These are phyloP conservation scores for Microcyclospora tardicrescens DNA, from an alignment of 2,329 filamentous ascomycete species.

Conservation along the genomic window DNA sequence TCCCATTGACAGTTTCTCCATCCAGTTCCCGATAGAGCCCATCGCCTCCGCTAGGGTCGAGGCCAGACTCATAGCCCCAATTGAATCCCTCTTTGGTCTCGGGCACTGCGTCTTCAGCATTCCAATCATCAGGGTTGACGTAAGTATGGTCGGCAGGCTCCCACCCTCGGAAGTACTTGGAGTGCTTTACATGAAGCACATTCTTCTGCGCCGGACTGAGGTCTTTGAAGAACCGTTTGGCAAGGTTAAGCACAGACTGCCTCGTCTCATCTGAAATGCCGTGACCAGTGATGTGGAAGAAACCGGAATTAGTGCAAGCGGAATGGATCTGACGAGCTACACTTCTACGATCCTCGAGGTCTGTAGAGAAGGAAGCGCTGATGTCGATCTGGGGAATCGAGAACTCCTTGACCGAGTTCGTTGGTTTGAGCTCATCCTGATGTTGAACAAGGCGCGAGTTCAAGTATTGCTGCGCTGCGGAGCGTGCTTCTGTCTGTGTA, in stretches of 20 bases:
- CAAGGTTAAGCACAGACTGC: constrained; percentile 23
- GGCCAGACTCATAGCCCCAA: constrained; percentile 28
- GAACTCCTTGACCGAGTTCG: constrained; percentile 15
- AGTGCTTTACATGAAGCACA: constrained; percentile 27
- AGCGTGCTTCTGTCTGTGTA: constrained; percentile 22
- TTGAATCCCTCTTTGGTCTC: constrained; percentile 33
- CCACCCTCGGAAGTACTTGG: constrained; percentile 28
- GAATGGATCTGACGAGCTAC: constrained; percentile 27
- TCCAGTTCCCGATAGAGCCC: constrained; percentile 30
- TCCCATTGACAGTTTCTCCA: constrained; percentile 23
- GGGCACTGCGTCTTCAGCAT: constrained; percentile 10
- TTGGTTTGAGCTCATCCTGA: no score
- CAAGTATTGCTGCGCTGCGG: constrained; percentile 22
- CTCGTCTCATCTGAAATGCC: constrained; percentile 19
- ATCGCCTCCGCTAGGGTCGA: constrained; percentile 30
- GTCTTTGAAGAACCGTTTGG: constrained; percentile 25
- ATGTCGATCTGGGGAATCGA: constrained; percentile 28
- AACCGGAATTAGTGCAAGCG: constrained; percentile 28
- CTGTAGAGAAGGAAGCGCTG: constrained; percentile 23
- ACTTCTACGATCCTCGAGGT: constrained; percentile 20
- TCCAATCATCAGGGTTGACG: constrained; percentile 25
- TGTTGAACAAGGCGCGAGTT: constrained; percentile 18
- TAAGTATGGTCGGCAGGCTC: constrained; percentile 30
- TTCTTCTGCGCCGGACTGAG: constrained; percentile 25
- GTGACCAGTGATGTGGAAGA: constrained; percentile 30